Evolutionary conservation across 2,329 filamentous ascomycete genomes (phyloP), one percentile per base, ranked within the genome.

Genomic region (Cladophialophora psammophila): DNA sequence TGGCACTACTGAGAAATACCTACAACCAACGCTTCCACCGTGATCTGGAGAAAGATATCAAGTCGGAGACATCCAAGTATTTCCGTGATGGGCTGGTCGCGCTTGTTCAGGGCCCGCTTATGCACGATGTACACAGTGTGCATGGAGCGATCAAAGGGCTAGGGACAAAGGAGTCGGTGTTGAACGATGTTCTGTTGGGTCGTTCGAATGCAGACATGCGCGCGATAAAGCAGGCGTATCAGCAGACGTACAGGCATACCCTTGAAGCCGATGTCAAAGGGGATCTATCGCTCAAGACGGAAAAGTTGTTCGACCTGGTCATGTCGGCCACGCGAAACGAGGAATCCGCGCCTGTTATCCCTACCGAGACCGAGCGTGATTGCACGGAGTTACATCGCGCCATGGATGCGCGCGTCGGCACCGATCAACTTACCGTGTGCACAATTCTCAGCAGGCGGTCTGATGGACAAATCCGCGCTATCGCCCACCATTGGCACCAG

Each of bases 121-220:
- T 88, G 57, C 85, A 92, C 69, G 94, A 98, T 76, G 90, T 90
- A 3, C 83, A 89, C 74, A 85, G 88, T 61, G 81, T 95, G 8
- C 84, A 89, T 74, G 84, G 90, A 1, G 90, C 93, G 1, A 88
- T 97, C 81, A 84, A 88, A 57, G 93, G 94, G 0, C 77, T 88
- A 0, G 95, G 95, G 7, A 98, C 94, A 0, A 96, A 96, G 74
- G 94, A 98, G 76, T 82, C 83, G 63, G 84, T 95, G 0, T 84
- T 99, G 58, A 95, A 97, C 76, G 94, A 98, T 73, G 86, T 97
- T 5, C 84, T 98, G 1, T 86, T 97, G 3, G 86, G 89, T 8
- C 87, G 94, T 40, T 91, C 89, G 40, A 98, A 98, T 75, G 93
- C 93, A 38, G 94, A 98, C 74, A 83, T 99, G 45, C 85, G 87